These are phyloP conservation scores for Gossypium australe DNA, from an alignment of 345 rosid genomes.

Conservation along the genomic window DNA sequence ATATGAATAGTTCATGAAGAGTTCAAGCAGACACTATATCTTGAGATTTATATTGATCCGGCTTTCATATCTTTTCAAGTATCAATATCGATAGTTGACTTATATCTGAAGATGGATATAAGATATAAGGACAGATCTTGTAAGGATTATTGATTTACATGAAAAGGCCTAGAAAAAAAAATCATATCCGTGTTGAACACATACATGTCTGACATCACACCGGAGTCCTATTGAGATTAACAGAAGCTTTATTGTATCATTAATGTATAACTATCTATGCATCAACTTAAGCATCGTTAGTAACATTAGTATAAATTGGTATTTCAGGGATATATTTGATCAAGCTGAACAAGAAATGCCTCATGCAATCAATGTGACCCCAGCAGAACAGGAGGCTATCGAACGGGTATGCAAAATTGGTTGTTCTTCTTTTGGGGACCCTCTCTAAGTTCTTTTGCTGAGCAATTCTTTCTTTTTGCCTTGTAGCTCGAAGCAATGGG, in stretches of 20 bases:
- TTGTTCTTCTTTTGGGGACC: neutral
- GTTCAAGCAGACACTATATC: neutral
- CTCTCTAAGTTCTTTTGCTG: neutral
- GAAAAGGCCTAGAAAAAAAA: too few relatives aligned
- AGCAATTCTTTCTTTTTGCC: neutral
- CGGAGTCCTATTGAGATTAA: too few relatives aligned
- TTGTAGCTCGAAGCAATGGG: conserved; percentile 3
- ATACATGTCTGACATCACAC: too few relatives aligned
- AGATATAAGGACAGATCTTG: too few relatives aligned
- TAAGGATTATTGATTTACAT: too few relatives aligned
- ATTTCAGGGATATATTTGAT: conserved; percentile 2
- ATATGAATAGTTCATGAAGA: too few relatives aligned
- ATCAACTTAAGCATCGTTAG: neutral
- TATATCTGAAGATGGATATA: too few relatives aligned
- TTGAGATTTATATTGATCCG: neutral
- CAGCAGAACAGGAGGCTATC: neutral
- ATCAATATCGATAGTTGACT: too few relatives aligned
- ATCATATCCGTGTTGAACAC: too few relatives aligned
- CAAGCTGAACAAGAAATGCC: conserved; percentile 2
- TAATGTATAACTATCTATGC: neutral
- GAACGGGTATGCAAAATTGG: neutral
- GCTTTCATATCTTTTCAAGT: too few relatives aligned
- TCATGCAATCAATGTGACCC: neutral
- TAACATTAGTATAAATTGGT: neutral
- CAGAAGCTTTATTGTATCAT: too few relatives aligned